These are phyloP conservation scores for Fallopia convolvulus DNA, from an alignment of 148 eudicot species.

Conservation along the genomic window DNA sequence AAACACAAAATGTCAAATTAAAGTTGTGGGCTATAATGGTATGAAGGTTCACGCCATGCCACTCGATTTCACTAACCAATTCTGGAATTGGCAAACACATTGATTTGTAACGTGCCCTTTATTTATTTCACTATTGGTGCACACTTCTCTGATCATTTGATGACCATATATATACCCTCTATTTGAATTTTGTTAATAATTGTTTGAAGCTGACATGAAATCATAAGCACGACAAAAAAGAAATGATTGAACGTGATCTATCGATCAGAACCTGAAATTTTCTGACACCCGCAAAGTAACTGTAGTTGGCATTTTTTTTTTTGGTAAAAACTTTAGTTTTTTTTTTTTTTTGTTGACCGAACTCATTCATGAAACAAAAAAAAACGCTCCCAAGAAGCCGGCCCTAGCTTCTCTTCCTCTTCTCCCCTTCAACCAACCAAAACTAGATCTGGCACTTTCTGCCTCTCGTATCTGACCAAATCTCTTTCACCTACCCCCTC, in stretches of 20 bases:
- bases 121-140: neutral
- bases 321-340: no score
- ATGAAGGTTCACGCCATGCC: neutral
- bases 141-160: neutral
- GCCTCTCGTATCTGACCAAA: no score
- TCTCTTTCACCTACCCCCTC: no score
- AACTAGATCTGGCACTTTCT: no score
- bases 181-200: neutral
- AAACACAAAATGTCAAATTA: neutral
- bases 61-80: neutral
- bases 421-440: no score
- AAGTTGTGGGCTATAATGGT: neutral
- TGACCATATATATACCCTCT: neutral
- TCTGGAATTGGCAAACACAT: neutral
- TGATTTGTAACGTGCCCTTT: neutral
- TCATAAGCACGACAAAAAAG: neutral
- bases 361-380: no score
- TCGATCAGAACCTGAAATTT: no score
- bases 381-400: no score
- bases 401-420: no score
- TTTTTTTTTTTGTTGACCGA: no score
- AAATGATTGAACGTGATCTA: neutral
- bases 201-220: neutral
- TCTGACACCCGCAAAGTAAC: neutral
- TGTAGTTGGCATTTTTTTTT: no score